Percentiles rank a stretch among this genome's conserved stretches.
phyloP scores from a whole-genome alignment of 352 stramenopile species.

The Pythium rhizo-oryzae region DNA sequence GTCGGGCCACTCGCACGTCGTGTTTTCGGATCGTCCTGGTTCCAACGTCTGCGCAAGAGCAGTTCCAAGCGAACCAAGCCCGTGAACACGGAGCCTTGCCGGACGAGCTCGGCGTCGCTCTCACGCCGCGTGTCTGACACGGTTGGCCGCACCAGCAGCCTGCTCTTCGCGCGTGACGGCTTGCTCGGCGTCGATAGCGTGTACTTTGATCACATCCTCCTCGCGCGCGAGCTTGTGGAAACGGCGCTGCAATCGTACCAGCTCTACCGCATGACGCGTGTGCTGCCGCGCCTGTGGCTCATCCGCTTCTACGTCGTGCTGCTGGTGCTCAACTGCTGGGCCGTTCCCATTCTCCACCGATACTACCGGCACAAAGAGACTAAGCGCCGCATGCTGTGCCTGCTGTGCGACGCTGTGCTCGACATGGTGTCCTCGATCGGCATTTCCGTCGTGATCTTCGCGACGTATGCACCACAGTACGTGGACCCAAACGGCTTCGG shows the following conservation, averaged over 20 bases:
- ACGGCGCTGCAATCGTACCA: constrained; percentile 13
- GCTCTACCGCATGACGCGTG: constrained; percentile 7
- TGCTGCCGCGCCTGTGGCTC: constrained; percentile 21
- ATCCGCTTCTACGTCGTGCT: constrained; percentile 20
- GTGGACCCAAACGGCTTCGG: constrained; percentile 15
- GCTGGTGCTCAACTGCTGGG: constrained; percentile 21
- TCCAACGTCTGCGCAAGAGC: not conserved
- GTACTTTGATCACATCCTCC: constrained; percentile 10
- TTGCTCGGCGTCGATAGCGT: constrained; percentile 10
- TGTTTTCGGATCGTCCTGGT: not conserved
- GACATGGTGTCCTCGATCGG: constrained; percentile 23
- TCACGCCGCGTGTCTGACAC: not conserved
- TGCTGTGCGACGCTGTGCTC: constrained; percentile 18
- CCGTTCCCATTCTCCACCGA: constrained; percentile 2
- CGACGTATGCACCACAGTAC: constrained; percentile 19
- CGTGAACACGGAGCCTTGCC: not conserved
- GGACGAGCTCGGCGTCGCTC: not conserved
- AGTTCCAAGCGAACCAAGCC: not conserved
- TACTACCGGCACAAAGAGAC: not conserved
- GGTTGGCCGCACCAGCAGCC: not conserved
- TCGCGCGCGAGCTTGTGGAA: constrained; percentile 14
- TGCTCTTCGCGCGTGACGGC: constrained; percentile 6
- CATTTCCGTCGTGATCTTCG: constrained; percentile 11
- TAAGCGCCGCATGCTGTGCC: constrained; percentile 1
- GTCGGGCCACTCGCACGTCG: not conserved